Evolutionary conservation across 371 early-diverging fungal genomes (phyloP).

Genomic region (Mortierella sp.): DNA sequence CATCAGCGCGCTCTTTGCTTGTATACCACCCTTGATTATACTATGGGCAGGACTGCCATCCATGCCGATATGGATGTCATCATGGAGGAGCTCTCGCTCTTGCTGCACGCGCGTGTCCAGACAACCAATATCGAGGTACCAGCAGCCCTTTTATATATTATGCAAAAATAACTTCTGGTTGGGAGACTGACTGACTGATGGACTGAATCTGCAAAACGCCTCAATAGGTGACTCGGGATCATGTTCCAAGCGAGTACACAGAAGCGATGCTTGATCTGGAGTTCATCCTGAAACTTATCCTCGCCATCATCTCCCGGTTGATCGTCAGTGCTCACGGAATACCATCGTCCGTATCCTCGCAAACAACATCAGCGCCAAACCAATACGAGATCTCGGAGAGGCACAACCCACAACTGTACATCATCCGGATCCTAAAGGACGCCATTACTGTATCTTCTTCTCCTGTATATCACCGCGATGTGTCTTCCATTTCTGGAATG

Average conservation of each 20-base stretch:
- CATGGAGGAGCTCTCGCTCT: constrained; percentile 35
- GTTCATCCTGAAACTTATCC: constrained; percentile 48
- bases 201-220: neutral
- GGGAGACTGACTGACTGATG: neutral
- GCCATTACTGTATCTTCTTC: constrained; percentile 59
- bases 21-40: constrained; percentile 49
- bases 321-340: constrained; percentile 14
- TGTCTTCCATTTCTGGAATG: constrained; percentile 51
- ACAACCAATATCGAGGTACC: constrained; percentile 48
- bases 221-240: constrained; percentile 30
- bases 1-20: constrained; percentile 50
- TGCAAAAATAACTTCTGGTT: too few relatives aligned
- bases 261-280: constrained; percentile 51
- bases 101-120: constrained; percentile 32
- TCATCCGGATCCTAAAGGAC: constrained; percentile 58
- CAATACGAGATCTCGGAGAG: constrained; percentile 30
- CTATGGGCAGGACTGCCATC: constrained; percentile 47
- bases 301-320: constrained; percentile 49
- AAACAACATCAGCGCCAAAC: neutral
- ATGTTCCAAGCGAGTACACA: constrained; percentile 25
- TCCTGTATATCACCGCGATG: constrained; percentile 57
- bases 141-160: neutral
- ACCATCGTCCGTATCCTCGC: neutral
- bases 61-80: constrained; percentile 38
- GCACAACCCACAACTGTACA: constrained; percentile 42